phyloP scores from a whole-genome alignment of 2,329 filamentous ascomycete genomes.

The Neopestalotiopsis sp. region DNA sequence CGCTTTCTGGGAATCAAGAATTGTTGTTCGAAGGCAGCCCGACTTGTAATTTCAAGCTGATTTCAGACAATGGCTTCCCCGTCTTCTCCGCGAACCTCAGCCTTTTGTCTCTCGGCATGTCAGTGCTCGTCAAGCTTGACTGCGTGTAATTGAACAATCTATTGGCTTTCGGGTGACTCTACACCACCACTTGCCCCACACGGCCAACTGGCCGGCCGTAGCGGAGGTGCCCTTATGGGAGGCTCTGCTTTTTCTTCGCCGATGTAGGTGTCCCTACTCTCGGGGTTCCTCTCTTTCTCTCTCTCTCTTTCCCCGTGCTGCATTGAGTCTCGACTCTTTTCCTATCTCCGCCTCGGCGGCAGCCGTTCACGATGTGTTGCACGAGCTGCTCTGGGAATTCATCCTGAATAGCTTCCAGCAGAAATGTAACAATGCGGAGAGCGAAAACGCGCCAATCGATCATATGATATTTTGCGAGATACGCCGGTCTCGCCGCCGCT shows the following conservation, averaged over 20 bases:
- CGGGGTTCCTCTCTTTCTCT: background rate
- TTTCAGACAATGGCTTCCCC: background rate
- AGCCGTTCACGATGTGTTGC: background rate
- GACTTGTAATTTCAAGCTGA: background rate
- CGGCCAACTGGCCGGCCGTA: constrained; percentile 30
- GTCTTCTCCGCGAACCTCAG: background rate
- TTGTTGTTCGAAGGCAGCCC: background rate
- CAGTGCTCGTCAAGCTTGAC: background rate
- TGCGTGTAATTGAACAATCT: background rate
- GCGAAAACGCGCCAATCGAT: background rate
- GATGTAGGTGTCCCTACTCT: background rate
- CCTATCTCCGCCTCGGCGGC: background rate
- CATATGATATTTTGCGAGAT: background rate
- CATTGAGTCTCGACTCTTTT: background rate
- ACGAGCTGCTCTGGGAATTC: background rate
- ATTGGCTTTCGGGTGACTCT: background rate
- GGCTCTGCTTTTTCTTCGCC: constrained; percentile 16
- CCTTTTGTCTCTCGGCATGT: background rate
- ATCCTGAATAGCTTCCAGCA: background rate
- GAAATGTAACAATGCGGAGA: background rate
- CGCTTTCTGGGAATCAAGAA: background rate
- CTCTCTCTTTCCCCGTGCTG: background rate
- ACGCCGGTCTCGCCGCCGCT: background rate
- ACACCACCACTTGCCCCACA: constrained; percentile 28
- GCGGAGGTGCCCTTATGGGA: constrained; percentile 26